Evolutionary conservation across 768 basidiomycete genomes (phyloP).

Genomic region (Gyrodon lividus): DNA sequence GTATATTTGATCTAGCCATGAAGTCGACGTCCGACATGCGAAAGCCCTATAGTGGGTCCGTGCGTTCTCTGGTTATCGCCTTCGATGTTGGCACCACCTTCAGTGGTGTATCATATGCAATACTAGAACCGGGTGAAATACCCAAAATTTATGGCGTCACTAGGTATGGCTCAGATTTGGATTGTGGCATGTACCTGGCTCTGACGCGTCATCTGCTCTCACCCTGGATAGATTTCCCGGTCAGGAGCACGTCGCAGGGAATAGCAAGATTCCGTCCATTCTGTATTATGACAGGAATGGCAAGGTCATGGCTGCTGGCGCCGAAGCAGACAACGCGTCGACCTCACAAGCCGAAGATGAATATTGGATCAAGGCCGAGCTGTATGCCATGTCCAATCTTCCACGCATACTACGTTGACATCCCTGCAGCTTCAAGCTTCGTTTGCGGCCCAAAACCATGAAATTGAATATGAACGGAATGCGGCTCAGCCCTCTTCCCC

Average conservation of each 20-base stretch:
- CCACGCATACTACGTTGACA: constrained; percentile 1
- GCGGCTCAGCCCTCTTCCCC: constrained; percentile 67
- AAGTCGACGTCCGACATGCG: constrained; percentile 61
- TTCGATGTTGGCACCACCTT: constrained; percentile 84
- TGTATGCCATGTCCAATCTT: constrained; percentile 45
- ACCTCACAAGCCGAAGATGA: constrained; percentile 73
- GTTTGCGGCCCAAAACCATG: constrained; percentile 75
- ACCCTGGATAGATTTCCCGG: constrained; percentile 63
- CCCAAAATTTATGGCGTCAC: constrained; percentile 82
- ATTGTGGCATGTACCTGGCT: neutral
- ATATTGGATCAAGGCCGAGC: constrained; percentile 70
- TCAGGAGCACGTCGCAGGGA: constrained; percentile 83
- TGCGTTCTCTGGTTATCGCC: constrained; percentile 69
- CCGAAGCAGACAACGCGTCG: constrained; percentile 67
- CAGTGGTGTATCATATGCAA: constrained; percentile 80
- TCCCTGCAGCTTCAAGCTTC: constrained; percentile 67
- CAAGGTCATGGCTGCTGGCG: constrained; percentile 67
- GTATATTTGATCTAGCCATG: constrained; percentile 31
- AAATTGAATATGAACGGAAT: constrained; percentile 83
- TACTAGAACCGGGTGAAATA: constrained; percentile 77
- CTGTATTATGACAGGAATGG: constrained; percentile 73
- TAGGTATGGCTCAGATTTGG: constrained; percentile 42
- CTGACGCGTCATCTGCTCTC: constrained; percentile 7
- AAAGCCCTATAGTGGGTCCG: constrained; percentile 67
- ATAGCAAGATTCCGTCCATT: constrained; percentile 78